Percentiles rank a stretch among this genome's conserved stretches.
Evolutionary conservation across 2,329 filamentous ascomycete genomes (phyloP).

Genomic region (Aspergillus floridensis): DNA sequence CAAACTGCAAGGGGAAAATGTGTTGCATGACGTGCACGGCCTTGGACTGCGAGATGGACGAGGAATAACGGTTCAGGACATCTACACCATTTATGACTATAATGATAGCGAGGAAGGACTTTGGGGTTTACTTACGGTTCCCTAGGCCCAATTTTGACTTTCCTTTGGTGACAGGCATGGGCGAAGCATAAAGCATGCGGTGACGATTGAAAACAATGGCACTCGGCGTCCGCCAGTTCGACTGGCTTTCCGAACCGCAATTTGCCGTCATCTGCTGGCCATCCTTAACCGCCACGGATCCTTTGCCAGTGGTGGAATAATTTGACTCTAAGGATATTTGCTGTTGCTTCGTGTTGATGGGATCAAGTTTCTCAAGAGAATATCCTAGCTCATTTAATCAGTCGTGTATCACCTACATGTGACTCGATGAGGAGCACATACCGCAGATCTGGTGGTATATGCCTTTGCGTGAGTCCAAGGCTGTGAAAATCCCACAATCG

Average conservation of each 20-base stretch:
- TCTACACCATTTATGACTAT: constrained; percentile 51
- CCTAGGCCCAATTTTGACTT: constrained; percentile 70
- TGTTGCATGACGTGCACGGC: constrained; percentile 80
- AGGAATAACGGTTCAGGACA: constrained; percentile 69
- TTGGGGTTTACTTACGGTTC: constrained; percentile 66
- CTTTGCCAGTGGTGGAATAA: background rate
- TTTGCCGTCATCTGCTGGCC: background rate
- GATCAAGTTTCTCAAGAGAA: constrained; percentile 31
- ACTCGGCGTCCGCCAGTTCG: constrained; percentile 35
- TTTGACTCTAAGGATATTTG: background rate
- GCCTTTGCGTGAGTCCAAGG: constrained; percentile 57
- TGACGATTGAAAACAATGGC: constrained; percentile 75
- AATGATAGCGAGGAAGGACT: constrained; percentile 9
- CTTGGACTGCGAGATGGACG: constrained; percentile 45
- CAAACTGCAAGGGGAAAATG: constrained; percentile 88
- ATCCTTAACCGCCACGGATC: background rate
- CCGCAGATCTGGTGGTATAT: constrained; percentile 81
- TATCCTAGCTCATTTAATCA: constrained; percentile 23
- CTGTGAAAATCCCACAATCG: constrained; percentile 72
- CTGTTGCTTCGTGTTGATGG: constrained; percentile 14
- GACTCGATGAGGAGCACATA: constrained; percentile 32
- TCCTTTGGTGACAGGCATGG: constrained; percentile 66
- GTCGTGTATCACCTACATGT: background rate
- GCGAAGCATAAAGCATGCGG: constrained; percentile 80
- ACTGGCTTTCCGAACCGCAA: background rate